phyloP scores from a whole-genome alignment of 2,329 filamentous ascomycete genomes.

The Apiospora malaysiana region DNA sequence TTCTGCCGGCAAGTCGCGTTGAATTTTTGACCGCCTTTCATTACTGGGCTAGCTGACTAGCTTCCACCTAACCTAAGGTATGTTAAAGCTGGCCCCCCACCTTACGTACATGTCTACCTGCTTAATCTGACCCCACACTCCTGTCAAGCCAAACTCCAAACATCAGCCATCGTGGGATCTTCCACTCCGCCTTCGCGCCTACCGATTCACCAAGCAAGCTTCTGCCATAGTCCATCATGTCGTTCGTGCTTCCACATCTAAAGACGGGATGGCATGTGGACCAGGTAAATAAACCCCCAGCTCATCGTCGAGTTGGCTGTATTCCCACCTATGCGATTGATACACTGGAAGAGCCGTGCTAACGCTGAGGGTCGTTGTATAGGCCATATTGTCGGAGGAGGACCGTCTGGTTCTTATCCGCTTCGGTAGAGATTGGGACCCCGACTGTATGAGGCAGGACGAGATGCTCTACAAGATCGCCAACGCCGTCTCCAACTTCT shows the following conservation, averaged over 20 bases:
- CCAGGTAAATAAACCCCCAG: constrained; percentile 53
- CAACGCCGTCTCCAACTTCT: constrained; percentile 91
- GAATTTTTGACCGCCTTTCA: background rate
- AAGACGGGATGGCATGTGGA: constrained; percentile 97
- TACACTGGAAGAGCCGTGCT: background rate
- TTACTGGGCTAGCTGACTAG: background rate
- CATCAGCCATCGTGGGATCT: constrained; percentile 2
- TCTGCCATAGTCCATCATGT: background rate
- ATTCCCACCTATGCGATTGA: background rate
- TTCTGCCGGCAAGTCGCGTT: constrained; percentile 4
- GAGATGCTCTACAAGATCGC: constrained; percentile 95
- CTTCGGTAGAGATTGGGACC: constrained; percentile 86
- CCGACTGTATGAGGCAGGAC: constrained; percentile 78
- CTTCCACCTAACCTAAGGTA: no score
- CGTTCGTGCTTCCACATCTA: constrained; percentile 84
- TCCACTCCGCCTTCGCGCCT: constrained; percentile 11
- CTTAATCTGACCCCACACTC: background rate
- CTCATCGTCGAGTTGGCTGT: background rate
- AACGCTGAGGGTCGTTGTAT: background rate
- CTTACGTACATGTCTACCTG: background rate
- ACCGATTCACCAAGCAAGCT: background rate
- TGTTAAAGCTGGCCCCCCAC: background rate
- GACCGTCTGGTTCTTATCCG: constrained; percentile 93
- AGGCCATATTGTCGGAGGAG: constrained; percentile 82
- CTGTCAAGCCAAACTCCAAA: constrained; percentile 12